Evolutionary conservation across 345 rosid species (phyloP), one percentile per base, ranked within the genome.

Genomic region (Gossypium stocksii): DNA sequence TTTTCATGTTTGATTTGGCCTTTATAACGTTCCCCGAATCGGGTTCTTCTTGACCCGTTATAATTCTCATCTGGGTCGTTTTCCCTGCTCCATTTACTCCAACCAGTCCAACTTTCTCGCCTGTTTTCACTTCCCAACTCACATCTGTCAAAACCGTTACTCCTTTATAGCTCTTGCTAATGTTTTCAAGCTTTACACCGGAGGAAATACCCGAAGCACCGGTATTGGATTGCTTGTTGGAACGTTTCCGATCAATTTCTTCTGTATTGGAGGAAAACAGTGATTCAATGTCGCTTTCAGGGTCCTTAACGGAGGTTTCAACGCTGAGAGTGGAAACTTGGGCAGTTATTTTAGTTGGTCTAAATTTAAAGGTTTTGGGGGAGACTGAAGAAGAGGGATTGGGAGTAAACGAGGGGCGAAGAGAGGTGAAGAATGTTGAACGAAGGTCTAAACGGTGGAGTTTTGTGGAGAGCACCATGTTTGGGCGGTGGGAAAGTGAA

Each of bases 11-110:
- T 19, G 80, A 68, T 82, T 87, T 92, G 12, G 93, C 97, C 80
- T 88, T 90, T 9, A 94, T 82, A 14, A 94, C 97, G 53, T 88
- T 89, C 12, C 98, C 98, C 15, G 93, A 84, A 85, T 94, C 97
- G 10, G 98, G 91, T 44, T 89, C 93, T 59, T 94, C 98, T 65
- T 81, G 89, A 5, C 98, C 98, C 0, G 97, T 52, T 48, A 94
- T 94, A 54, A 94, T 94, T 82, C 89, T 89, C 83, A 92, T 76
- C 85, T 94, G 98, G 43, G 97, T 94, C 44, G 98, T 94, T 82
- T 94, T 94, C 25, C 98, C 98, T 0, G 98, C 98, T 5, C 98
- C 98, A 45, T 94, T 94, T 1, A 94, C 95, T 0, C 98, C 98
- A 0, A 94, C 97, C 19, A 94, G 73, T 9, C 98, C 98, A 0